These are phyloP conservation scores for Haplosporangium sp. DNA, from an alignment of 371 early-diverging fungal species.

Conservation along the genomic window DNA sequence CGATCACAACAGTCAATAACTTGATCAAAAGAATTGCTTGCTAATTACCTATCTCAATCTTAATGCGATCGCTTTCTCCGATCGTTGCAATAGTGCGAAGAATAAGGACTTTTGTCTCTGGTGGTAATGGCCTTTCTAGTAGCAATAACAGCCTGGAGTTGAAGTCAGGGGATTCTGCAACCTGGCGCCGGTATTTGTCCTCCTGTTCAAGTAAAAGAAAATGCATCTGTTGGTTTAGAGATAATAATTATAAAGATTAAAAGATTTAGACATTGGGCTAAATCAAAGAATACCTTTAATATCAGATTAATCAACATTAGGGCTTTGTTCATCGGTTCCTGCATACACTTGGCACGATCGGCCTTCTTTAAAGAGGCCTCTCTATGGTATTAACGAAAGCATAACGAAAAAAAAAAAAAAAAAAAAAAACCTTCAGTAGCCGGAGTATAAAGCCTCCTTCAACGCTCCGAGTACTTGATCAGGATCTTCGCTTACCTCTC, in stretches of 20 bases:
- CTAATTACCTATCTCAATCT: conserved; percentile 56
- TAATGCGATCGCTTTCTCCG: conserved; percentile 57
- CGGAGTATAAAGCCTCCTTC: too few species aligned
- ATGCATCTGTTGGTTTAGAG: neutral
- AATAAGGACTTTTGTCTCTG: conserved; percentile 47
- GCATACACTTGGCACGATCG: conserved; percentile 39
- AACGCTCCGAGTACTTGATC: too few species aligned
- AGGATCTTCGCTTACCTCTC: conserved; percentile 28
- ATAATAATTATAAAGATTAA: neutral
- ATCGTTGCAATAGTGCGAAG: conserved; percentile 56
- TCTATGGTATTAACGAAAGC: conserved; percentile 8
- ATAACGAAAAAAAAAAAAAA: neutral
- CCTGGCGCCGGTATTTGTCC: conserved; percentile 55
- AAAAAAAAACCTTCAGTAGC: neutral
- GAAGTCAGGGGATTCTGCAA: conserved; percentile 47
- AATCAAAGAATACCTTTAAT: conserved; percentile 33
- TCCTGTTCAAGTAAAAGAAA: conserved; percentile 25
- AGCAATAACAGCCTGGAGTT: conserved; percentile 47
- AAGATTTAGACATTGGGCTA: neutral
- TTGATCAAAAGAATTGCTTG: neutral
- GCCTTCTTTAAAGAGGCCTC: conserved; percentile 29
- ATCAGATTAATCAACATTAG: conserved; percentile 51
- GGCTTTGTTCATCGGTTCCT: conserved; percentile 48
- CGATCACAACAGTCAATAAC: neutral
- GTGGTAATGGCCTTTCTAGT: conserved; percentile 43